A percentile compares a stretch with the other conserved stretches of the same genome.
These are phyloP conservation scores for Salix koriyanagi DNA, from an alignment of 345 rosid genomes.

Conservation along the genomic window DNA sequence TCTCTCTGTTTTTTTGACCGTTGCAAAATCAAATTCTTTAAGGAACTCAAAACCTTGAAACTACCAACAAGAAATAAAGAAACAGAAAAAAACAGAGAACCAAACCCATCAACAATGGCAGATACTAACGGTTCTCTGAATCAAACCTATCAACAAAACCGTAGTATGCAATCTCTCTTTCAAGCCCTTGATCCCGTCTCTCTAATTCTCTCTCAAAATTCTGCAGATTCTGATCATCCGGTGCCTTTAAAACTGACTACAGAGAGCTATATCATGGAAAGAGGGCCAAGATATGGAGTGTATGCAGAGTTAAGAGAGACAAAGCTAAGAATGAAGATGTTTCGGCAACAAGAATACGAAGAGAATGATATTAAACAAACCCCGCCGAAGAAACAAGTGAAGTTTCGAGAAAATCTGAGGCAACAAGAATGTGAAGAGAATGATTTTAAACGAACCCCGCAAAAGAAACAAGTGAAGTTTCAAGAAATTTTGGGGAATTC, in stretches of 20 bases:
- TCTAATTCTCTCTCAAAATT: slow-evolving; percentile 58
- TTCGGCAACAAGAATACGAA: slow-evolving; percentile 29
- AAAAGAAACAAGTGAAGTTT: slow-evolving; percentile 66
- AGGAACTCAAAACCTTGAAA: background rate
- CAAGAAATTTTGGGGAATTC: slow-evolving; percentile 25
- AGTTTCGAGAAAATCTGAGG: slow-evolving; percentile 37
- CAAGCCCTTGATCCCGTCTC: slow-evolving; percentile 56
- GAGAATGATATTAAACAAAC: slow-evolving; percentile 31
- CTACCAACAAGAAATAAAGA: slow-evolving; percentile 12
- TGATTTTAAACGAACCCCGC: slow-evolving; percentile 36
- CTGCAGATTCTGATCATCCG: slow-evolving; percentile 33
- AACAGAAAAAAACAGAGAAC: background rate
- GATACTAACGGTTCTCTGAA: slow-evolving; percentile 30
- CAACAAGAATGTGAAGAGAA: slow-evolving; percentile 27
- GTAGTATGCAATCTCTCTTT: slow-evolving; percentile 30
- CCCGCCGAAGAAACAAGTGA: slow-evolving; percentile 60
- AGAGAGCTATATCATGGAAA: slow-evolving; percentile 47
- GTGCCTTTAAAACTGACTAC: slow-evolving; percentile 48
- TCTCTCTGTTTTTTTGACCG: slow-evolving; percentile 38
- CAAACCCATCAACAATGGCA: slow-evolving; percentile 26
- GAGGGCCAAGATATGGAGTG: slow-evolving; percentile 76
- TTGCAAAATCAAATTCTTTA: slow-evolving; percentile 27
- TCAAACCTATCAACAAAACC: slow-evolving; percentile 22
- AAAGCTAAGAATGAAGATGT: slow-evolving; percentile 43
- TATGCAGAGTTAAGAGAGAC: slow-evolving; percentile 72